Evolutionary conservation across 345 rosid genomes (phyloP).

Genomic region (Cardiospermum halicacabum): DNA sequence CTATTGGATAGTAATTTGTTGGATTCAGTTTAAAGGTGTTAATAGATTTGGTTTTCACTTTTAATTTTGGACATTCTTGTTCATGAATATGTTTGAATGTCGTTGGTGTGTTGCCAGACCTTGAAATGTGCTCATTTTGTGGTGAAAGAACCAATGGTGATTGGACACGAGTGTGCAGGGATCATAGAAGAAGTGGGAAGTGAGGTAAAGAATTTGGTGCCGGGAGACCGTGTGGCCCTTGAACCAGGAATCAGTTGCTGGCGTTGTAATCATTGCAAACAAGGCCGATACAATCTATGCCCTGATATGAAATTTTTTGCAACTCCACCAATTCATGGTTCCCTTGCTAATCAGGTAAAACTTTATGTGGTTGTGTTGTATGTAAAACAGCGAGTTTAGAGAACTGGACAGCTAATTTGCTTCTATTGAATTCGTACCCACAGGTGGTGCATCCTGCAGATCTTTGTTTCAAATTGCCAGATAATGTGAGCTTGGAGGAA

Average conservation of each 20-base stretch:
- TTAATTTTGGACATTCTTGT: background rate
- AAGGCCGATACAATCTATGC: conserved; percentile 84
- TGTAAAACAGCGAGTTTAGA: background rate
- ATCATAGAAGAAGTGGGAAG: conserved; percentile 77
- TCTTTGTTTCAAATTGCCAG: conserved; percentile 83
- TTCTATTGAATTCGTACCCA: conserved; percentile 4
- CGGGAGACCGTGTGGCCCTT: conserved; percentile 79
- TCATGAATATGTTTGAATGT: background rate
- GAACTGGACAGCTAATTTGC: background rate
- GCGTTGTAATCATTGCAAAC: conserved; percentile 62
- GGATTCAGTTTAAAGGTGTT: background rate
- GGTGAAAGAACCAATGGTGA: conserved; percentile 94
- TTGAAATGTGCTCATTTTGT: conserved; percentile 72
- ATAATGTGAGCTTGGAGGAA: conserved; percentile 87
- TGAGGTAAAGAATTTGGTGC: conserved; percentile 57
- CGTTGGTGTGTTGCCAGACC: conserved; percentile 34
- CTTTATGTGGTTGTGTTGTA: background rate
- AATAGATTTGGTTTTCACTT: background rate
- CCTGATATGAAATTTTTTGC: conserved; percentile 93
- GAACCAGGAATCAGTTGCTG: conserved; percentile 93
- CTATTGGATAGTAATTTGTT: background rate
- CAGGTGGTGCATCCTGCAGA: conserved; percentile 94
- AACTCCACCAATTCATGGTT: conserved; percentile 87
- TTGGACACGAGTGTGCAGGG: conserved; percentile 97
- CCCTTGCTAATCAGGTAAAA: conserved; percentile 73